Conservation (phyloP, 2,329 filamentous ascomycete species). For the Cladosporium sp. region DNA sequence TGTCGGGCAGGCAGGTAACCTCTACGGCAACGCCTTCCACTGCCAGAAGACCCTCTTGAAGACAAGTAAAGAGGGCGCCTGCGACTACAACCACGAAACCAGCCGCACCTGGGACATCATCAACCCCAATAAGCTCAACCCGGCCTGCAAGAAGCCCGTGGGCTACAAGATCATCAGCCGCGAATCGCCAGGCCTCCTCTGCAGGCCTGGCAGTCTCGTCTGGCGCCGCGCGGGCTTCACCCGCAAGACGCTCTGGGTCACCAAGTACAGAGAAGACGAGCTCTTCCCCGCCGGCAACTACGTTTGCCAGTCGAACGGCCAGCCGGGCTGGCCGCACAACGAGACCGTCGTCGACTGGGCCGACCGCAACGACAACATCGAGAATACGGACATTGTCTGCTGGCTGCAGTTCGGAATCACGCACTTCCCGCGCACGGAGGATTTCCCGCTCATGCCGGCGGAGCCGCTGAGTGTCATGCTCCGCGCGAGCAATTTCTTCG, state of each 20-base stretch:
- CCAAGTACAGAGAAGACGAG: constrained; percentile 56
- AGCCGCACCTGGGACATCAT: constrained; percentile 60
- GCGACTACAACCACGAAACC: constrained; percentile 46
- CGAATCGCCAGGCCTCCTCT: constrained; percentile 54
- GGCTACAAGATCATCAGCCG: constrained; percentile 53
- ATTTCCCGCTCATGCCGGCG: constrained; percentile 55
- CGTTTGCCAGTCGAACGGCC: constrained; percentile 50
- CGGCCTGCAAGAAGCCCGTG: constrained; percentile 50
- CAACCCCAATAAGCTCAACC: constrained; percentile 51
- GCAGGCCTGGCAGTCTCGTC: constrained; percentile 49
- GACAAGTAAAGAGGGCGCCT: constrained; percentile 26
- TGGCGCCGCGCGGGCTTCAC: constrained; percentile 52
- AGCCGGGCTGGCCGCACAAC: constrained; percentile 38
- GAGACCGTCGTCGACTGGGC: constrained; percentile 44
- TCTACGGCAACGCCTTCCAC: constrained; percentile 63
- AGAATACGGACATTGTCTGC: constrained; percentile 52
- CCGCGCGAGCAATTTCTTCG: constrained; percentile 57
- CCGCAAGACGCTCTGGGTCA: constrained; percentile 57
- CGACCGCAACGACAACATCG: constrained; percentile 48
- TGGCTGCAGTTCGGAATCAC: constrained; percentile 56
- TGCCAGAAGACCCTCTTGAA: constrained; percentile 44
- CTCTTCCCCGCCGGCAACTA: constrained; percentile 53
- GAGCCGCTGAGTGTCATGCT: constrained; percentile 53
- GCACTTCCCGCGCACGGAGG: constrained; percentile 51
- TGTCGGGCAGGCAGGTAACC: constrained; percentile 46